Evolutionary conservation across 805 yeast genomes (phyloP).

Genomic region (Alloascoidea hylecoeti): DNA sequence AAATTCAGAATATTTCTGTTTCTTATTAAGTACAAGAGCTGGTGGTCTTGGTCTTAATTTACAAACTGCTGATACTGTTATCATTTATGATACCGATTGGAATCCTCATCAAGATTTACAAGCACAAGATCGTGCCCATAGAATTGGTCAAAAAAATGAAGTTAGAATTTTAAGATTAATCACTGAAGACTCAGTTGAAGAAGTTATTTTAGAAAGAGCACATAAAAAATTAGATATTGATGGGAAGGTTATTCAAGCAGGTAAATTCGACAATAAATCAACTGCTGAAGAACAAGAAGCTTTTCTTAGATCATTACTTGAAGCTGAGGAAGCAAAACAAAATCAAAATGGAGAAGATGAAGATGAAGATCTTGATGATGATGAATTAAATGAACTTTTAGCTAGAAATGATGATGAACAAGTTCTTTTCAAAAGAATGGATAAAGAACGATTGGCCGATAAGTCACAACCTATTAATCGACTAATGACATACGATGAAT

Average conservation of each 20-base stretch:
- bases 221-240: conserved; percentile 90
- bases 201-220: conserved; percentile 85
- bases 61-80: conserved; percentile 96
- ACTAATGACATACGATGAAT: conserved; percentile 40
- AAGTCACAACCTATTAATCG: conserved; percentile 22
- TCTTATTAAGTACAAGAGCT: conserved; percentile 87
- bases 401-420: conserved; percentile 76
- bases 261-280: conserved; percentile 93
- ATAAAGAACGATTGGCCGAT: conserved; percentile 31
- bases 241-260: conserved; percentile 97
- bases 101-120: conserved; percentile 98
- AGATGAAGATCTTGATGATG: conserved; percentile 64
- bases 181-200: conserved; percentile 90
- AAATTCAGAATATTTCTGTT: conserved; percentile 78
- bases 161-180: conserved; percentile 85
- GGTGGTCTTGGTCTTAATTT: conserved; percentile 94
- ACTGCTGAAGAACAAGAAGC: conserved; percentile 97
- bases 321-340: conserved; percentile 60
- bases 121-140: conserved; percentile 97
- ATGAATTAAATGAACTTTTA: conserved; percentile 71
- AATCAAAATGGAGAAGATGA: conserved; percentile 42
- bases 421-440: conserved; percentile 47
- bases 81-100: conserved; percentile 97
- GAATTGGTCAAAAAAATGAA: conserved; percentile 96
- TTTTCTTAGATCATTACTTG: conserved; percentile 67